Conservation (phyloP, 208 protist genomes). For the Plasmodiophora brassicae region DNA sequence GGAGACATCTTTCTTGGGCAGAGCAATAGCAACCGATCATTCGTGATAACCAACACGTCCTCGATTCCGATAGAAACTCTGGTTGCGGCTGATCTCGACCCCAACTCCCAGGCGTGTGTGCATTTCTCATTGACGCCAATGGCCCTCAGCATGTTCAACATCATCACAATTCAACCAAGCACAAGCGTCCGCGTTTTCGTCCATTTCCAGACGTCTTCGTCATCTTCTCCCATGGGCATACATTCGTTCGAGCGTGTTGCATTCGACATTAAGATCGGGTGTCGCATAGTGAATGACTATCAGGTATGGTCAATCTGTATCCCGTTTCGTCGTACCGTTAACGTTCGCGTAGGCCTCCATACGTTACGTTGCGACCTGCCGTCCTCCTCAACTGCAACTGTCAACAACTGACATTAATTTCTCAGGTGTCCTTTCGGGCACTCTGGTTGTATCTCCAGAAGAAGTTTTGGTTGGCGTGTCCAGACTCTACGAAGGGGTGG, state of each 20-base stretch:
- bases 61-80: not conserved
- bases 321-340: not conserved
- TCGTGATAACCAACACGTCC: not conserved
- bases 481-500: too few species aligned
- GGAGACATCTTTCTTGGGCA: not conserved
- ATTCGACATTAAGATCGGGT: not conserved
- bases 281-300: not conserved
- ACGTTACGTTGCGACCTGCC: not conserved
- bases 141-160: not conserved
- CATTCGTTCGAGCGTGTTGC: not conserved
- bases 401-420: too few species aligned
- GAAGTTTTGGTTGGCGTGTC: too few species aligned
- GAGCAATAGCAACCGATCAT: not conserved
- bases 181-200: not conserved
- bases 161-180: not conserved
- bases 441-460: too few species aligned
- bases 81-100: not conserved
- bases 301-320: not conserved
- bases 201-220: not conserved
- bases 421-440: too few species aligned
- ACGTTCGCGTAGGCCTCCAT: not conserved
- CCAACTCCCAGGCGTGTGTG: not conserved
- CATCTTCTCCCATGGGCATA: not conserved
- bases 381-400: too few species aligned
- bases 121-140: not conserved